phyloP scores from a whole-genome alignment of 495 filamentous ascomycete species.

The Penicillium crystallinum region DNA sequence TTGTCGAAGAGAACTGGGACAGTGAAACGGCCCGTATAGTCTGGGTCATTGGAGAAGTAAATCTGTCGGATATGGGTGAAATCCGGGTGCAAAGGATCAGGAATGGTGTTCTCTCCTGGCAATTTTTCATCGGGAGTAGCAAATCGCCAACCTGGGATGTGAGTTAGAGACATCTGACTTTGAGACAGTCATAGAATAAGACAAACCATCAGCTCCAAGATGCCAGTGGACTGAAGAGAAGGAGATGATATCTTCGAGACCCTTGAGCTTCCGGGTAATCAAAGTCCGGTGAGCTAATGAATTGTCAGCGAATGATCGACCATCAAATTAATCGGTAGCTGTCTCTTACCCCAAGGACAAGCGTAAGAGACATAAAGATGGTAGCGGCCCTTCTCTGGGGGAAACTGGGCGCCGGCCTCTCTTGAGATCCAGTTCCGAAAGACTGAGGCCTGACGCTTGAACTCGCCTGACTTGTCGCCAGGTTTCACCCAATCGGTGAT shows the following conservation, averaged over 20 bases:
- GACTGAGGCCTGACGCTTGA: slow-evolving; percentile 70
- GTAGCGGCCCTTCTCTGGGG: slow-evolving; percentile 62
- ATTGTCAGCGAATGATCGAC: neutral
- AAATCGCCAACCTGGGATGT: slow-evolving; percentile 72
- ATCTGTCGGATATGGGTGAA: slow-evolving; percentile 56
- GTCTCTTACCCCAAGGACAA: slow-evolving; percentile 59
- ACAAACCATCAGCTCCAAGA: slow-evolving; percentile 53
- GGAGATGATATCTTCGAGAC: slow-evolving; percentile 59
- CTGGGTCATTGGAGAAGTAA: slow-evolving; percentile 55
- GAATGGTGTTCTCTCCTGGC: slow-evolving; percentile 50
- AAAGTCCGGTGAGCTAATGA: slow-evolving; percentile 58
- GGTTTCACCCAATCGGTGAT: slow-evolving; percentile 83
- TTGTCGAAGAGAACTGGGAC: slow-evolving; percentile 62
- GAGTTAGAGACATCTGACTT: neutral
- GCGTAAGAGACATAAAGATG: slow-evolving; percentile 72
- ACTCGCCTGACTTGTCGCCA: slow-evolving; percentile 74
- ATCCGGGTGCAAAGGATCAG: slow-evolving; percentile 47
- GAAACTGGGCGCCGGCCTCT: slow-evolving; percentile 56
- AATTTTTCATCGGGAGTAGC: slow-evolving; percentile 57
- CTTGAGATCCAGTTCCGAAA: slow-evolving; percentile 71
- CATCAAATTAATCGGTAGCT: neutral
- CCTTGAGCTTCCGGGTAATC: slow-evolving; percentile 63
- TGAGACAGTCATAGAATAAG: neutral
- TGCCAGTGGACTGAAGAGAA: slow-evolving; percentile 68
- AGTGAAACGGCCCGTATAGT: slow-evolving; percentile 56